Base-by-base conservation (phyloP, 2,329 filamentous ascomycete species). In the Didymella exigua region DNA sequence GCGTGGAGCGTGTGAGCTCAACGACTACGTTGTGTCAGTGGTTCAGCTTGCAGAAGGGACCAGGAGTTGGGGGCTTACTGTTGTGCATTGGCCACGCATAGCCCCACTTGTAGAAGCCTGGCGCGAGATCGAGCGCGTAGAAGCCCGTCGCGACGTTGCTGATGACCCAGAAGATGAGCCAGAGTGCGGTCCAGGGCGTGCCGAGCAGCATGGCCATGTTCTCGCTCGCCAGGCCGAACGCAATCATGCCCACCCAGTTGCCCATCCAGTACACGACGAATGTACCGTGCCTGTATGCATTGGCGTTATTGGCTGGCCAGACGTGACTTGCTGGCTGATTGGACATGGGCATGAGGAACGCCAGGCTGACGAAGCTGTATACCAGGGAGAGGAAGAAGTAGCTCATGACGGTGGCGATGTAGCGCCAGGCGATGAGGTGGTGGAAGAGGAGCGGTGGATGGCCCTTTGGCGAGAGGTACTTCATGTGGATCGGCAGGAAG, bases 101-200 rank as follows among this genome's bases (percentile, higher is more conserved):
- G 0, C 84, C 85, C 82, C 84, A 89, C 2, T 71, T 65, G 66
- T 84, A 89, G 65, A 88, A 88, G 0, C 69, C 72, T 0, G 82
- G 79, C 2, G 82, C 80, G 13, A 88, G 69, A 14, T 83, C 81
- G 33, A 88, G 72, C 3, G 81, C 70, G 66, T 88, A 85, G 65
- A 89, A 86, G 0, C 80, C 77, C 0, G 84, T 86, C 0, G 80
- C 75, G 0, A 88, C 84, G 63, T 89, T 89, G 8, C 82, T 81
- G 49, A 88, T 85, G 38, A 88, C 83, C 85, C 84, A 87, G 62
- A 87, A 88, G 49, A 88, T 86, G 2, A 89, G 73, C 81, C 86
- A 89, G 0, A 87, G 71, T 0, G 83, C 79, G 6, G 78, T 81
- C 84, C 84, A 88, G 0, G 84, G 86, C 56, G 83, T 78, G 0